phyloP scores from a whole-genome alignment of 106 monocot species.

The Dioscorea zingiberensis region DNA sequence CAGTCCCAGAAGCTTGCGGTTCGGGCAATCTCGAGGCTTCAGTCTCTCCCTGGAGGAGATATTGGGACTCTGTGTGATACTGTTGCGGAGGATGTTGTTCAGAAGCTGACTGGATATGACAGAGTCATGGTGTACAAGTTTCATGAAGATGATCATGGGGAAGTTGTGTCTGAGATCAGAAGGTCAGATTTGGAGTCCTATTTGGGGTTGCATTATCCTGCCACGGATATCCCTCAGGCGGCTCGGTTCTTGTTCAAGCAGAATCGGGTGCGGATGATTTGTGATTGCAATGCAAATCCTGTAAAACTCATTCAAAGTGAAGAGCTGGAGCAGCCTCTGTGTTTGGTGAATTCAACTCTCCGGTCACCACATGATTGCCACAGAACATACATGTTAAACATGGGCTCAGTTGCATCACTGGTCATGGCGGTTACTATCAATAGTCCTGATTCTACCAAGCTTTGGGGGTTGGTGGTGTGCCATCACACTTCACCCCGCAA shows the following conservation, averaged over 20 bases:
- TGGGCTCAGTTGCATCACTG: slow-evolving; percentile 83
- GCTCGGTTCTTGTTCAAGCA: slow-evolving; percentile 85
- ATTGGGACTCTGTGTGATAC: slow-evolving; percentile 70
- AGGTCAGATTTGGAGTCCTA: slow-evolving; percentile 73
- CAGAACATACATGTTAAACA: slow-evolving; percentile 82
- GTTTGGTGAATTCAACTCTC: slow-evolving; percentile 81
- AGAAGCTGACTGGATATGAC: slow-evolving; percentile 83
- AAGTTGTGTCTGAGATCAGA: slow-evolving; percentile 73
- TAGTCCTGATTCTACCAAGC: slow-evolving; percentile 46
- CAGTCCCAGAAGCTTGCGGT: slow-evolving; percentile 94
- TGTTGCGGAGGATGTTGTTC: slow-evolving; percentile 64
- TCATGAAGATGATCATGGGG: slow-evolving; percentile 92
- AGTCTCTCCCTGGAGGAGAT: slow-evolving; percentile 82
- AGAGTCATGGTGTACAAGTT: slow-evolving; percentile 94
- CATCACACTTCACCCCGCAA: slow-evolving; percentile 84
- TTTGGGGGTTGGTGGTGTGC: slow-evolving; percentile 93
- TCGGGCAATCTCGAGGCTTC: slow-evolving; percentile 73
- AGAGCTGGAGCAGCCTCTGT: slow-evolving; percentile 56
- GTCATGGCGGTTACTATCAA: slow-evolving; percentile 83
- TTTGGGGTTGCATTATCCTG: slow-evolving; percentile 83
- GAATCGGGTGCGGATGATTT: slow-evolving; percentile 86
- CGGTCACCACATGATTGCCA: slow-evolving; percentile 84
- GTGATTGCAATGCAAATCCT: slow-evolving; percentile 61
- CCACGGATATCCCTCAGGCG: slow-evolving; percentile 89
- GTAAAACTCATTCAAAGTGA: slow-evolving; percentile 62